A percentile compares a stretch with the other conserved stretches of the same genome.
These are phyloP conservation scores for Gossypium rotundifolium DNA, from an alignment of 345 rosid genomes.

Conservation along the genomic window DNA sequence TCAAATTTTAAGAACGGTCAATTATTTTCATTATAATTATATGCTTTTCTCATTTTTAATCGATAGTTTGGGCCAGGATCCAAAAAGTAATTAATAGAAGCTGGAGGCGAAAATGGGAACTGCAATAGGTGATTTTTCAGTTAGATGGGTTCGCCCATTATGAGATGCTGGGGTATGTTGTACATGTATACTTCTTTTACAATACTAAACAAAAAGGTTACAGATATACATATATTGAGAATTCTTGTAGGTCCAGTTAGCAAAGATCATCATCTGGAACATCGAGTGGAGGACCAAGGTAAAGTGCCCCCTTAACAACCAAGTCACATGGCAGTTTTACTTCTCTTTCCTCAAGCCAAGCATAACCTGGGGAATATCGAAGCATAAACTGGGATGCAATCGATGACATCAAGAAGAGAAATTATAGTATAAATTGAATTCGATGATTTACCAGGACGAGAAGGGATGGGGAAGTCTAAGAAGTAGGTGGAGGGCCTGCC, in stretches of 20 bases:
- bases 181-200: too few species aligned
- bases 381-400: not conserved
- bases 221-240: not conserved
- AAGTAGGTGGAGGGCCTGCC: slow-evolving; percentile 44
- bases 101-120: too few species aligned
- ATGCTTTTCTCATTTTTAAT: too few species aligned
- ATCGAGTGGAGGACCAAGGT: slow-evolving; percentile 28
- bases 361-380: slow-evolving; percentile 23
- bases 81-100: too few species aligned
- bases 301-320: slow-evolving; percentile 31
- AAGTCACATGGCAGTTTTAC: slow-evolving; percentile 31
- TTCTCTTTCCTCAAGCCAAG: slow-evolving; percentile 30
- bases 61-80: too few species aligned
- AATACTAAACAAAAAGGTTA: too few species aligned
- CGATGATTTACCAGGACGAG: slow-evolving; percentile 25
- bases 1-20: too few species aligned
- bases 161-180: too few species aligned
- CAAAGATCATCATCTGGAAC: not conserved
- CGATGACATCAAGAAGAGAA: too few species aligned
- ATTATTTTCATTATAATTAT: too few species aligned
- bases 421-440: not conserved
- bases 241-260: not conserved
- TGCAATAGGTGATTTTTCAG: too few species aligned
- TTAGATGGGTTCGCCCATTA: too few species aligned
- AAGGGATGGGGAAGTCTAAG: slow-evolving; percentile 26